A percentile compares a stretch with the other conserved stretches of the same genome.
These are phyloP conservation scores for Globisporangium cystogenes DNA, from an alignment of 352 stramenopile species.

Conservation along the genomic window DNA sequence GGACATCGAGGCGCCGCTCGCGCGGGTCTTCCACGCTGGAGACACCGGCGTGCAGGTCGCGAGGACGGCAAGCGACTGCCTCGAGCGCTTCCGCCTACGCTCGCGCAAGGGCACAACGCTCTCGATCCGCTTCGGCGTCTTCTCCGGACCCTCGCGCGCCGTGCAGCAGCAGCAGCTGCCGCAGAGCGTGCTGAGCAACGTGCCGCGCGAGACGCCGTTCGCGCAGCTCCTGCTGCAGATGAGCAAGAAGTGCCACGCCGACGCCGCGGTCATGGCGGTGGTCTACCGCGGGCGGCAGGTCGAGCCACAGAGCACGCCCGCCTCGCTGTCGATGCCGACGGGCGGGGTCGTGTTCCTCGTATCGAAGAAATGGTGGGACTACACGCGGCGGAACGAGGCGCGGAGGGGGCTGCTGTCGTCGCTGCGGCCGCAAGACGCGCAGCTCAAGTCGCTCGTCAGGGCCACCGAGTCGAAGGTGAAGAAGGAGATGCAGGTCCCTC, in stretches of 20 bases:
- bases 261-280: conserved; percentile 15
- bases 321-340: conserved; percentile 26
- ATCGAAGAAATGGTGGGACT: conserved; percentile 44
- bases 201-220: conserved; percentile 29
- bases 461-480: conserved; percentile 36
- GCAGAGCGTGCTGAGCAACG: conserved; percentile 20
- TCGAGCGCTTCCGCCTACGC: conserved; percentile 25
- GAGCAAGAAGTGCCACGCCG: conserved; percentile 31
- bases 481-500: conserved; percentile 16
- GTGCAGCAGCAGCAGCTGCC: conserved; percentile 6
- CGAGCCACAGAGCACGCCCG: conserved; percentile 26
- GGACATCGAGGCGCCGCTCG: conserved; percentile 12
- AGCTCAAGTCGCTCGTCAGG: conserved; percentile 35
- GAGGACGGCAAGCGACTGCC: conserved; percentile 11
- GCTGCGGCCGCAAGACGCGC: conserved; percentile 37
- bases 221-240: conserved; percentile 28
- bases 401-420: conserved; percentile 39
- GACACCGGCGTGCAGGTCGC: conserved; percentile 12
- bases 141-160: conserved; percentile 9
- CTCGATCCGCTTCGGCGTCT: conserved; percentile 36
- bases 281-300: conserved; percentile 48
- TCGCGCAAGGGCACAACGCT: conserved; percentile 34
- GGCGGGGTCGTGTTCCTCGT: conserved; percentile 46
- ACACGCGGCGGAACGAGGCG: conserved; percentile 46
- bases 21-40: conserved; percentile 9